Evolutionary conservation across 1,284 basidiomycete genomes (phyloP).

Genomic region (Ganoderma lucidum): DNA sequence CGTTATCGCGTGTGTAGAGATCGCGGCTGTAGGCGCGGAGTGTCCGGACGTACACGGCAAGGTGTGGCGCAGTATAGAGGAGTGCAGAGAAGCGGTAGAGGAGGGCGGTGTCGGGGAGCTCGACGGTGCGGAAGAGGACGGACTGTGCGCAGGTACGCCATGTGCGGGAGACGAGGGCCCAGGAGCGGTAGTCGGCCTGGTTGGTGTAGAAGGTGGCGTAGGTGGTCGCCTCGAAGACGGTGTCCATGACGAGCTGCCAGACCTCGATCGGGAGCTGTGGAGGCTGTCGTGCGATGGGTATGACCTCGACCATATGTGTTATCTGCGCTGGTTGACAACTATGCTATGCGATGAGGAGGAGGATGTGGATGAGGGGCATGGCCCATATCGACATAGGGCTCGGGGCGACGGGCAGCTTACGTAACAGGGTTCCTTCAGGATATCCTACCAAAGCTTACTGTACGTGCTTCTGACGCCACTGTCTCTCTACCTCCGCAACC

Average conservation of each 20-base stretch:
- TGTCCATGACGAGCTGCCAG: constrained; percentile 8
- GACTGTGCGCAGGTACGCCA: neutral
- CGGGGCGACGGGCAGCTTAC: neutral
- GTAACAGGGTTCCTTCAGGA: neutral
- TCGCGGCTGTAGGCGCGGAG: neutral
- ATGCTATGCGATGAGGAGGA: neutral
- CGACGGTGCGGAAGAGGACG: constrained; percentile 3
- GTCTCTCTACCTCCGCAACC: neutral
- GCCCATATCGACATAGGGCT: neutral
- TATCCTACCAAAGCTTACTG: neutral
- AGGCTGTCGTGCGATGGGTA: too few relatives aligned
- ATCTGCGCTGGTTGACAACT: neutral
- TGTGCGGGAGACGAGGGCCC: constrained; percentile 1
- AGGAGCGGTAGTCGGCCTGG: constrained; percentile 6
- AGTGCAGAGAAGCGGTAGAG: neutral
- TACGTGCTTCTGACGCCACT: neutral
- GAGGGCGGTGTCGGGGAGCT: neutral
- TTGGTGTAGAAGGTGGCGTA: neutral
- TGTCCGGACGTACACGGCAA: neutral
- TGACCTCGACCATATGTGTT: neutral
- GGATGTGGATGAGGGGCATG: neutral
- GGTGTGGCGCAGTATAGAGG: neutral
- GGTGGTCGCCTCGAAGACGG: neutral
- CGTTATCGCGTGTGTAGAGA: neutral
- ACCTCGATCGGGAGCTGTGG: constrained; percentile 1